These are phyloP conservation scores for Diutina scorzettiae DNA, from an alignment of 1,139 yeast genomes.

Conservation along the genomic window DNA sequence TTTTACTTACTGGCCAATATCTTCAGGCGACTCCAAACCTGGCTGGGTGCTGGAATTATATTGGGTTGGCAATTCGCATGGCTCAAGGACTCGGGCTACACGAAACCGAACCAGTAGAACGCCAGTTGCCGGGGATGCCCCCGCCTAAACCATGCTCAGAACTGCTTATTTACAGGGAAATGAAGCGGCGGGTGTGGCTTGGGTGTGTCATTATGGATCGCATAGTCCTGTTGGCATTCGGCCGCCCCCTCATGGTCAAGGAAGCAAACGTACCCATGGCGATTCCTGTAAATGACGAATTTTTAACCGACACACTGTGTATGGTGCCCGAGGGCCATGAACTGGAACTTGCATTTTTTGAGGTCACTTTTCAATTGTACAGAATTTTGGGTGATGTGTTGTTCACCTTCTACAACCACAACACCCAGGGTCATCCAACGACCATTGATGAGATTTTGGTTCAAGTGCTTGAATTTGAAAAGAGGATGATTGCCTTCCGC, in stretches of 20 bases:
- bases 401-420: background rate
- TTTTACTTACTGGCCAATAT: background rate
- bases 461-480: slow-evolving; percentile 3
- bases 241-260: background rate
- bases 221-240: slow-evolving; percentile 1
- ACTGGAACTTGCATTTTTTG: slow-evolving; percentile 1
- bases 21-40: background rate
- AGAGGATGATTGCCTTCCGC: background rate
- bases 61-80: slow-evolving; percentile 1
- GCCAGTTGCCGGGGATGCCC: background rate
- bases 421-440: background rate
- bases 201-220: slow-evolving; percentile 5
- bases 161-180: background rate
- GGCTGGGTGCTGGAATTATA: slow-evolving; percentile 5
- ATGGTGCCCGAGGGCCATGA: background rate
- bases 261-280: background rate
- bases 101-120: background rate
- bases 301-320: background rate
- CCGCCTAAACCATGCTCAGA: background rate
- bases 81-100: slow-evolving; percentile 4
- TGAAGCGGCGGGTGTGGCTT: slow-evolving; percentile 1
- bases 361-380: background rate
- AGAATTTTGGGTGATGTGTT: background rate
- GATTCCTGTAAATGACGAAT: background rate
- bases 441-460: background rate